phyloP scores from a whole-genome alignment of 768 basidiomycete genomes.

The Dentipellis sp. region DNA sequence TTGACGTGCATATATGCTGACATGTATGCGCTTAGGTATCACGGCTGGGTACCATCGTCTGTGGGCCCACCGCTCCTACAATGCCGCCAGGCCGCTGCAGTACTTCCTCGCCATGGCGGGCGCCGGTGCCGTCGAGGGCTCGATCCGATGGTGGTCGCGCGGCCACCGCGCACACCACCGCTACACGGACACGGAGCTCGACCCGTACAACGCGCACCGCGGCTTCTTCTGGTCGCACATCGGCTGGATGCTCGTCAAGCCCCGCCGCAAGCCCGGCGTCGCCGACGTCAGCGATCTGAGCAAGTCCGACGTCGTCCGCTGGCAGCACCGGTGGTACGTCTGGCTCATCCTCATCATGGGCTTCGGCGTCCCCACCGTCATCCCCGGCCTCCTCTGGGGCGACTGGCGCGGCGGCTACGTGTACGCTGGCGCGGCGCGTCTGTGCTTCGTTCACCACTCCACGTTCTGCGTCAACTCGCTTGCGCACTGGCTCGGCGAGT shows the following conservation, averaged over 20 bases:
- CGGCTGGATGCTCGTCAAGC: constrained; percentile 92
- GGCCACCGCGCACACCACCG: constrained; percentile 97
- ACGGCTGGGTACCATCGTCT: constrained; percentile 95
- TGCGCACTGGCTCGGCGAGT: constrained; percentile 91
- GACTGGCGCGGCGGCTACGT: constrained; percentile 83
- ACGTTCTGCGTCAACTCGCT: constrained; percentile 97
- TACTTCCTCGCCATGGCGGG: constrained; percentile 79
- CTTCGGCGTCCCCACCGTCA: constrained; percentile 62
- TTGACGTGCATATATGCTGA: not conserved
- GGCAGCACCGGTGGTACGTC: constrained; percentile 83
- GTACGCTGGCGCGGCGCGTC: constrained; percentile 71
- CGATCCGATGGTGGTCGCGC: constrained; percentile 98
- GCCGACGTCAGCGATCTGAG: constrained; percentile 84
- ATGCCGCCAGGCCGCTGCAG: constrained; percentile 79
- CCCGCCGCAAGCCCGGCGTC: constrained; percentile 79
- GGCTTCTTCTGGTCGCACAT: constrained; percentile 84
- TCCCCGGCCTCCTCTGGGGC: constrained; percentile 77
- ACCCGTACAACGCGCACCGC: constrained; percentile 90
- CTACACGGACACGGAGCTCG: constrained; percentile 94
- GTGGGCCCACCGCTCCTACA: constrained; percentile 95
- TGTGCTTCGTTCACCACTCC: constrained; percentile 86
- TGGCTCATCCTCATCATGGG: constrained; percentile 60
- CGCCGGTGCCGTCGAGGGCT: constrained; percentile 90
- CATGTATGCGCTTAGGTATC: constrained; percentile 39
- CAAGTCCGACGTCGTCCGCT: constrained; percentile 70